These are phyloP conservation scores for Galeopsis tetrahit DNA, from an alignment of 257 asterid species.

Conservation along the genomic window DNA sequence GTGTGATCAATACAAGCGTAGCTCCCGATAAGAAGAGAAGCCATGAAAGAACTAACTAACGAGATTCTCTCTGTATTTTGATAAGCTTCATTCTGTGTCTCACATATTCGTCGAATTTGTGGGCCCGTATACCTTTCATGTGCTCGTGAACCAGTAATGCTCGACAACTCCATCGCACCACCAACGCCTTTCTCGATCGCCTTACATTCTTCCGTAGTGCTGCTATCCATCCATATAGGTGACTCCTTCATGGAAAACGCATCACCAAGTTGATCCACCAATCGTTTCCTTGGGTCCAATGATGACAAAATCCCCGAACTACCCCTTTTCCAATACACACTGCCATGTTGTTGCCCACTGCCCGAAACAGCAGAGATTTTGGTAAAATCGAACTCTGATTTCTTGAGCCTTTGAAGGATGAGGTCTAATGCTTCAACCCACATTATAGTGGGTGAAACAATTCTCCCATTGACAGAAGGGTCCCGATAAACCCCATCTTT, in stretches of 20 bases:
- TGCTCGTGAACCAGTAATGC: slow-evolving; percentile 87
- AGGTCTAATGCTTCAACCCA: slow-evolving; percentile 97
- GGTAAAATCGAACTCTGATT: slow-evolving; percentile 62
- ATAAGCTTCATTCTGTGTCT: slow-evolving; percentile 73
- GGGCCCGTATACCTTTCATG: slow-evolving; percentile 92
- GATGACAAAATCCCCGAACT: slow-evolving; percentile 57
- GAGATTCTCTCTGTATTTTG: slow-evolving; percentile 81
- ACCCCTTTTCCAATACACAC: slow-evolving; percentile 94
- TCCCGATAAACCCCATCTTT: slow-evolving; percentile 92
- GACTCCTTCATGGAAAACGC: slow-evolving; percentile 83
- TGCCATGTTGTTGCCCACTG: slow-evolving; percentile 98
- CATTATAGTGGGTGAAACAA: slow-evolving; percentile 91
- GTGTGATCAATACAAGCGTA: slow-evolving; percentile 92
- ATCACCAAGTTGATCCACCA: slow-evolving; percentile 66
- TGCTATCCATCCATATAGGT: slow-evolving; percentile 96
- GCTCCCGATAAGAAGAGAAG: slow-evolving; percentile 78
- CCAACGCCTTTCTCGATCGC: slow-evolving; percentile 83
- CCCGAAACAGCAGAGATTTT: slow-evolving; percentile 87
- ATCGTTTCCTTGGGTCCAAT: slow-evolving; percentile 50
- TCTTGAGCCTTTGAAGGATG: slow-evolving; percentile 62
- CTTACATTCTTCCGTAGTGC: slow-evolving; percentile 83
- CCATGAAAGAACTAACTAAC: slow-evolving; percentile 90
- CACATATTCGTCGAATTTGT: slow-evolving; percentile 76
- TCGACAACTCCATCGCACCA: slow-evolving; percentile 82
- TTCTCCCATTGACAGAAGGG: slow-evolving; percentile 61